These are phyloP conservation scores for Ustilago curta DNA, from an alignment of 1,284 basidiomycete genomes.

Conservation along the genomic window DNA sequence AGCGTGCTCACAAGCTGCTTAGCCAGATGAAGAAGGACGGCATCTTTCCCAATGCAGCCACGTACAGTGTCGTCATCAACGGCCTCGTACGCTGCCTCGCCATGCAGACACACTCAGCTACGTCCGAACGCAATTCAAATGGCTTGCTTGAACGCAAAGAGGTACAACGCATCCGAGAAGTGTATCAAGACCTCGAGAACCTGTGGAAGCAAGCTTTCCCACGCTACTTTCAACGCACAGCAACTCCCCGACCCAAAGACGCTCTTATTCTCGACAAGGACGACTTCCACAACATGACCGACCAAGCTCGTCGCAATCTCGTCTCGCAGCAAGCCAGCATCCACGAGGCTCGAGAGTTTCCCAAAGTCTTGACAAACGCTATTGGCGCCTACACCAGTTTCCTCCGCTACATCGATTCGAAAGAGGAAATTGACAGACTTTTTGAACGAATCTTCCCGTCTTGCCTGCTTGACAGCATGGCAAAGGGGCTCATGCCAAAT, in stretches of 20 bases:
- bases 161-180: slow-evolving; percentile 12
- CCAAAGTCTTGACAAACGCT: slow-evolving; percentile 25
- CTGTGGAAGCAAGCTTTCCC: slow-evolving; percentile 44
- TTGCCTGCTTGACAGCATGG: slow-evolving; percentile 16
- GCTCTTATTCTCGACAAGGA: slow-evolving; percentile 5
- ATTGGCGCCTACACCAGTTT: slow-evolving; percentile 25
- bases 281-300: slow-evolving; percentile 19
- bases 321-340: slow-evolving; percentile 43
- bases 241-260: slow-evolving; percentile 5
- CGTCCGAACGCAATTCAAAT: neutral
- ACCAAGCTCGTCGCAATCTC: slow-evolving; percentile 37
- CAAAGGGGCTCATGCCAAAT: slow-evolving; percentile 14
- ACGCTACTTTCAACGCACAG: slow-evolving; percentile 21
- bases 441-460: slow-evolving; percentile 35
- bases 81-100: slow-evolving; percentile 13
- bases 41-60: slow-evolving; percentile 34
- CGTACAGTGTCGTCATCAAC: slow-evolving; percentile 25
- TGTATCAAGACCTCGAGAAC: slow-evolving; percentile 31
- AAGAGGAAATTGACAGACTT: slow-evolving; percentile 24
- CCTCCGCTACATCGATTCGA: neutral
- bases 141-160: slow-evolving; percentile 9
- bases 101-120: neutral
- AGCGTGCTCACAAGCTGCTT: slow-evolving; percentile 28
- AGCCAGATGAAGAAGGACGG: slow-evolving; percentile 53
- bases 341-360: slow-evolving; percentile 26